Conservation (phyloP, 1,284 basidiomycete genomes). For the Fomitopsis betulina region DNA sequence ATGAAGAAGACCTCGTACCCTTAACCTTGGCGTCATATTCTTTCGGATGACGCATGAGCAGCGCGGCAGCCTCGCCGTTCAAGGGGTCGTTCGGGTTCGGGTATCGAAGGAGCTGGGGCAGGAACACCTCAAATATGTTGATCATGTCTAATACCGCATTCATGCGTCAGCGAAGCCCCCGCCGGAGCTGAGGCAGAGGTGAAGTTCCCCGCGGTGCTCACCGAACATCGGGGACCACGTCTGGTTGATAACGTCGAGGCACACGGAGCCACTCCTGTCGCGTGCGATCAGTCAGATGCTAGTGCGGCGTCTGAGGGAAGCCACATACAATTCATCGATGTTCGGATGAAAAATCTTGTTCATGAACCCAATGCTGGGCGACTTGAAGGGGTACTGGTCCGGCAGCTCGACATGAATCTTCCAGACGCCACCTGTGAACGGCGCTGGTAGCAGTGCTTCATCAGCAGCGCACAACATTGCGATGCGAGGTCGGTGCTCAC, state of each 20-base stretch:
- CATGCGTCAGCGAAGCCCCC: background rate
- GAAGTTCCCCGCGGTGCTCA: constrained; percentile 31
- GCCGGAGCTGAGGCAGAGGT: background rate
- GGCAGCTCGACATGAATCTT: constrained; percentile 99
- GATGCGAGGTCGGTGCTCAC: constrained; percentile 46
- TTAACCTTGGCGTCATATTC: constrained; percentile 92
- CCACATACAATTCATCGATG: constrained; percentile 86
- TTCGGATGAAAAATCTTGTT: constrained; percentile 99
- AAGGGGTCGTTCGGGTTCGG: constrained; percentile 97
- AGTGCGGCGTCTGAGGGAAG: background rate
- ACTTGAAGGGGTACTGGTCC: constrained; percentile 98
- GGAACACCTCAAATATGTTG: constrained; percentile 98
- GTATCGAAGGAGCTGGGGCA: constrained; percentile 94
- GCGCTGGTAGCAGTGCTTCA: constrained; percentile 50
- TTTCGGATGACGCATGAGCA: constrained; percentile 96
- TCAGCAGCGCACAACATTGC: background rate
- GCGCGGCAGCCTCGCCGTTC: constrained; percentile 95
- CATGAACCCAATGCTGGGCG: constrained; percentile 98
- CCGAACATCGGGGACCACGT: constrained; percentile 99
- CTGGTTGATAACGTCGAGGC: constrained; percentile 95
- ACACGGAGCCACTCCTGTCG: constrained; percentile 86
- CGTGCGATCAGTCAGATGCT: constrained; percentile 2
- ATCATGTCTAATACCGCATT: constrained; percentile 76
- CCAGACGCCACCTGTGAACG: constrained; percentile 95
- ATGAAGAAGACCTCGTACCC: constrained; percentile 33